Base-by-base conservation (phyloP, 2,329 filamentous ascomycete genomes). In the Cladorrhinum sp. region DNA sequence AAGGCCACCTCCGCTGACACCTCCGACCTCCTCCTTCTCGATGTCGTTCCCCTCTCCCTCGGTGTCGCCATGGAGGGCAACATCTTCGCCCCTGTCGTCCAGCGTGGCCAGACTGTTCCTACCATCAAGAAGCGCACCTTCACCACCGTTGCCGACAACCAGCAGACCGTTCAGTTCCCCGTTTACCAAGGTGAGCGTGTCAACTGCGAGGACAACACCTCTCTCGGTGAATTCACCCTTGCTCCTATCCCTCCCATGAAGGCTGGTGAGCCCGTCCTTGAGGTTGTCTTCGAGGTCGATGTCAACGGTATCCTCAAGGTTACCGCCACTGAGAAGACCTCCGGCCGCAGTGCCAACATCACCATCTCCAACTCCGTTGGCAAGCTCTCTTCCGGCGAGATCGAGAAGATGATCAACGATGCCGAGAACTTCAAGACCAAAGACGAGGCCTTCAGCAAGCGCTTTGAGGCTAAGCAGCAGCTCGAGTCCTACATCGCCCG, bases 261-360 rank as follows among this genome's bases (percentile, higher is more conserved):
- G 73, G 93, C 95, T 73, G 93, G 95, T 77, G 95, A 99, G 76
- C 91, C 95, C 70, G 93, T 96, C 68, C 90, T 99, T 50, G 95
- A 99, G 82, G 91, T 93, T 70, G 92, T 98, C 77, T 98, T 99
- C 81, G 95, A 99, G 83, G 95, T 99, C 75, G 95, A 99, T 71
- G 95, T 97, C 85, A 99, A 99, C 85, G 95, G 95, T 89, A 96
- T 97, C 77, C 89, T 99, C 69, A 99, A 99, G 88, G 95, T 98
- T 73, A 98, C 93, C 66, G 95, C 95, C 69, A 97, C 93, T 52
- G 95, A 99, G 87, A 99, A 99, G 88, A 93, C 92, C 70, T 96
- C 95, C 32, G 95, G 95, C 73, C 93, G 95, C 77, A 95, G 85
- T 74, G 95, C 95, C 80, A 99, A 99, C 88, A 99, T 99, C 79